Evolutionary conservation across 2,329 filamentous ascomycete genomes (phyloP), one percentile per base, ranked within the genome.

Genomic region (Cadophora sp.): DNA sequence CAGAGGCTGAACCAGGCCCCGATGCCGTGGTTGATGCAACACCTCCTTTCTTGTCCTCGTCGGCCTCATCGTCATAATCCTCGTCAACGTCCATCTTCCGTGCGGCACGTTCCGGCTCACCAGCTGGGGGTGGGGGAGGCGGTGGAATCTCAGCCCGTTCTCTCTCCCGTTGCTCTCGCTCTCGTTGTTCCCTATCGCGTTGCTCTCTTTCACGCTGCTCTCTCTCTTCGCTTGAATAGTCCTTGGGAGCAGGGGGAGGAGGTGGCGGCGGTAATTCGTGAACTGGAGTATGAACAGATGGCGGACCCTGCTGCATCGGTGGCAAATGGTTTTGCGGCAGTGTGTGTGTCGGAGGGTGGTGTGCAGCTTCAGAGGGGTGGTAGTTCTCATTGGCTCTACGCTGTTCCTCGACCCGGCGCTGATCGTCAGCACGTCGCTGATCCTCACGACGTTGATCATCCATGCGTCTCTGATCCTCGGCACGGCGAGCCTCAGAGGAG

Each of bases 81-180:
- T 99, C 96, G 74, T 99, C 94, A 24, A 98, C 92, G 7, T 98
- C 95, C 89, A 99, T 97, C 80, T 97, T 97, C 26, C 96, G 87
- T 24, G 94, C 93, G 40, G 96, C 94, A 64, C 89, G 83, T 79
- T 92, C 89, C 11, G 94, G 92, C 81, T 98, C 95, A 67, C 89
- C 90, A 22, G 84, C 79, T 24, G 85, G 82, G 1, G 85, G 79
- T 48, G 77, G 76, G 3, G 80, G 81, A 37, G 83, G 82, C 29
- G 83, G 75, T 37, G 71, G 70, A 19, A 59, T 51, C 8, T 75
- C 73, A 50, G 72, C 67, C 77, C 79, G 64, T 79, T 84, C 69
- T 78, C 79, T 59, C 79, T 83, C 68, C 4, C 72, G 68, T 16
- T 59, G 56, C 22, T 59, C 55, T 34, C 31, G 29, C 55, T 59